phyloP scores from a whole-genome alignment of 148 eudicot species.

The Amaranthus hypochondriacus region DNA sequence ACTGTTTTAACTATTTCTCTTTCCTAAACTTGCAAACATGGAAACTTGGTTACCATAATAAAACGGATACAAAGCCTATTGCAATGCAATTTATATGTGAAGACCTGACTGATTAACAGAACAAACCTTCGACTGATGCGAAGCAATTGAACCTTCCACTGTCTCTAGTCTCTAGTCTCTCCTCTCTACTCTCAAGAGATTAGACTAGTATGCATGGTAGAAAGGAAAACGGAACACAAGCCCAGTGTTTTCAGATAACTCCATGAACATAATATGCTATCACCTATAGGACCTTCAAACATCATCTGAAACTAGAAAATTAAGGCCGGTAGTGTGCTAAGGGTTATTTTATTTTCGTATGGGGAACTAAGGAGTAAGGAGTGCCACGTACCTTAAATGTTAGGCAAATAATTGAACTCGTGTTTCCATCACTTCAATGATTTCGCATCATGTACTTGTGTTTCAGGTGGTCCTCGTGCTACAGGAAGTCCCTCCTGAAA shows the following conservation, averaged over 20 bases:
- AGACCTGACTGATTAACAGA: neutral
- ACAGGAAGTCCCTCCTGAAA: constrained; percentile 42
- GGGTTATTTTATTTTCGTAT: neutral
- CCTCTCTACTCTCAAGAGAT: too few relatives aligned
- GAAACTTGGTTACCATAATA: too few relatives aligned
- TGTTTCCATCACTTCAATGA: neutral
- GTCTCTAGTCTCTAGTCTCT: too few relatives aligned
- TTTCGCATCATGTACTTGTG: constrained; percentile 8
- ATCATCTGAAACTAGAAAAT: neutral
- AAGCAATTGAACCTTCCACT: neutral
- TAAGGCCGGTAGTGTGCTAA: neutral
- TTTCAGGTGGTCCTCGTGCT: constrained; percentile 77
- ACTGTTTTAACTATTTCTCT: too few relatives aligned
- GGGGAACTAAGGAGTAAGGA: too few relatives aligned
- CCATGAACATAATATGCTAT: neutral
- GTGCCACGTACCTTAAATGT: neutral
- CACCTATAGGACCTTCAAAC: neutral
- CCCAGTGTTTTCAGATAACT: neutral
- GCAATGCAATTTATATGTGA: neutral
- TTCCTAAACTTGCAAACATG: too few relatives aligned
- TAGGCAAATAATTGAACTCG: neutral
- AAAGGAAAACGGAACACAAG: neutral
- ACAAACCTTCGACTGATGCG: neutral
- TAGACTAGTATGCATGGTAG: neutral
- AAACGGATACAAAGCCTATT: too few relatives aligned